Percentiles rank a stretch among this genome's conserved stretches.
phyloP scores from a whole-genome alignment of 441 rosid species.

The Oxalis stricta region DNA sequence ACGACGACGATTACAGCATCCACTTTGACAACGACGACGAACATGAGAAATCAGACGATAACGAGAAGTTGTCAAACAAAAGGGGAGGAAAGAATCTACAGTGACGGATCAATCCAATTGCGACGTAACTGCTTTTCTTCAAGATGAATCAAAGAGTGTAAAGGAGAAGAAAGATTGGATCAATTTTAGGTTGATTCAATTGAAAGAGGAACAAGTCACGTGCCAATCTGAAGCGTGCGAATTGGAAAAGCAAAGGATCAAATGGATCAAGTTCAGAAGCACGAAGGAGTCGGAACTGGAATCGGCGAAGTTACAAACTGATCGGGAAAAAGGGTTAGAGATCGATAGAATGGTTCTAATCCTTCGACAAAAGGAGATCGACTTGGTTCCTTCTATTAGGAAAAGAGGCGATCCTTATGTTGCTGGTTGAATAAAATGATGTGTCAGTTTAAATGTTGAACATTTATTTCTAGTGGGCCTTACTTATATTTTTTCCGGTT shows the following conservation, averaged over 20 bases:
- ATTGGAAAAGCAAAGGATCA: conserved; percentile 79
- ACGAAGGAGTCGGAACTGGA: conserved; percentile 95
- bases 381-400: conserved; percentile 32
- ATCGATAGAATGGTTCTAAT: conserved; percentile 58
- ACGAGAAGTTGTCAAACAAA: conserved; percentile 18
- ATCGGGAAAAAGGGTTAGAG: conserved; percentile 51
- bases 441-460: no score
- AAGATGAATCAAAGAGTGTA: conserved; percentile 43
- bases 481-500: no score
- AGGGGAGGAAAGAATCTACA: conserved; percentile 17
- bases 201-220: conserved; percentile 58
- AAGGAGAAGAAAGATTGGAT: conserved; percentile 93
- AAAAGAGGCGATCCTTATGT: conserved; percentile 52
- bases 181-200: conserved; percentile 34
- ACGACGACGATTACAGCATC: conserved; percentile 25
- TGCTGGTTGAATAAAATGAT: conserved; percentile 35
- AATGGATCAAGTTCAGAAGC: conserved; percentile 76
- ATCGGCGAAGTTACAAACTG: conserved; percentile 59
- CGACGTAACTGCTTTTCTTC: conserved; percentile 28
- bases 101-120: conserved; percentile 31
- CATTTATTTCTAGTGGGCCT: no score
- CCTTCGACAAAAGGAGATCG: conserved; percentile 55
- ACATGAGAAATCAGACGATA: conserved; percentile 37
- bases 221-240: conserved; percentile 49
- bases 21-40: conserved; percentile 25